Evolutionary conservation across 1,284 basidiomycete species (phyloP).

Genomic region (Rhodotorula mucilaginosa): DNA sequence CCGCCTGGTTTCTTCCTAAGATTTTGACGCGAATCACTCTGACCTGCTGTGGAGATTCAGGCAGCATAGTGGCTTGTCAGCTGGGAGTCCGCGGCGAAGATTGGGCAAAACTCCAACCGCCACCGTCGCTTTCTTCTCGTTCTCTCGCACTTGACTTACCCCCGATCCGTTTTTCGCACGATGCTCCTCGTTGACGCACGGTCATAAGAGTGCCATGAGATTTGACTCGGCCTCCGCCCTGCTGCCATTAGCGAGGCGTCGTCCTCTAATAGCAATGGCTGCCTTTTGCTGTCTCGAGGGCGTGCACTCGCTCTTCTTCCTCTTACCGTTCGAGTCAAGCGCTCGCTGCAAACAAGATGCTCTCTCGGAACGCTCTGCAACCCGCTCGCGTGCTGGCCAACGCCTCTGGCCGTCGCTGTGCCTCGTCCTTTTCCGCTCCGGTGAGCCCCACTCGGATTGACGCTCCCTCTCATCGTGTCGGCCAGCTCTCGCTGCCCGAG

Average conservation of each 20-base stretch:
- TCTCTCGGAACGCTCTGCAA: not conserved
- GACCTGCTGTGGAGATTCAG: no score
- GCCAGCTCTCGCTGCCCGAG: not conserved
- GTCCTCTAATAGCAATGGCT: not conserved
- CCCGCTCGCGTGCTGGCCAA: not conserved
- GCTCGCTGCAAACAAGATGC: not conserved
- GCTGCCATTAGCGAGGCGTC: not conserved
- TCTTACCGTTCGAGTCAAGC: not conserved
- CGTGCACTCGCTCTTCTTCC: not conserved
- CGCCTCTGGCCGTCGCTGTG: not conserved
- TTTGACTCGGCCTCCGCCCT: not conserved
- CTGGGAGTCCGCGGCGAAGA: no score
- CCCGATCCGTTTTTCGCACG: no score
- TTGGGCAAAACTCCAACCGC: no score
- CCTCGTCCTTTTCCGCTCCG: not conserved
- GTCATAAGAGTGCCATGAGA: not conserved
- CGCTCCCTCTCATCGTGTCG: no score
- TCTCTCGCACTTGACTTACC: no score
- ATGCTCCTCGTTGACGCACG: no score
- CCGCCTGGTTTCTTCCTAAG: no score
- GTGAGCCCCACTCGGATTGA: constrained; percentile 4
- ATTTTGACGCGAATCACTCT: no score
- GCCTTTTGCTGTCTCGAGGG: not conserved
- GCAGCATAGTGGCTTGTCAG: no score
- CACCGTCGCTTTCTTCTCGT: no score